Evolutionary conservation across 2,329 filamentous ascomycete species (phyloP).

Genomic region (Thermomyces lanuginosus): DNA sequence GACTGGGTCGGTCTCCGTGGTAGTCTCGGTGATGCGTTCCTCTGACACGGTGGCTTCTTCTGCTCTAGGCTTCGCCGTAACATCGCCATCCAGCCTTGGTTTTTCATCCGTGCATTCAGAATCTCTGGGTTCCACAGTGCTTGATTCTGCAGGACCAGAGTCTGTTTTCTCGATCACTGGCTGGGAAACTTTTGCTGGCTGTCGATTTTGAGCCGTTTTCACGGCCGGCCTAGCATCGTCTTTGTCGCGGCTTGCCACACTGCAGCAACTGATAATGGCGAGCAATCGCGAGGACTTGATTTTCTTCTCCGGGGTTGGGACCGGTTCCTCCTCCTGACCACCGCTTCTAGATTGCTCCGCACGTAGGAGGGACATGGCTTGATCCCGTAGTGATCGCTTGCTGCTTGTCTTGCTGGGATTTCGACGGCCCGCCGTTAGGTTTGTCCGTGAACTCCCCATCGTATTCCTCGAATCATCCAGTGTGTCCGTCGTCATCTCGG

Average conservation of each 20-base stretch:
- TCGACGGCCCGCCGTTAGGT: constrained; percentile 45
- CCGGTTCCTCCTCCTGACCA: constrained; percentile 16
- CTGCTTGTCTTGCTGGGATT: constrained; percentile 54
- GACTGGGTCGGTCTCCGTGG: constrained; percentile 1
- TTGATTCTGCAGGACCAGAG: constrained; percentile 22
- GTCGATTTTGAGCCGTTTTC: constrained; percentile 29
- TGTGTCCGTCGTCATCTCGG: constrained; percentile 19
- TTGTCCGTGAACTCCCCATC: constrained; percentile 48
- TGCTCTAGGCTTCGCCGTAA: constrained; percentile 16
- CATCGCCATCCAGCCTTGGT: constrained; percentile 11
- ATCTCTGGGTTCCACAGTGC: constrained; percentile 25
- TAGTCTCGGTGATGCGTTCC: too few relatives aligned
- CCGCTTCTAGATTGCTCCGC: constrained; percentile 17
- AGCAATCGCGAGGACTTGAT: constrained; percentile 25
- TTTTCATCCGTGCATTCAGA: constrained; percentile 23
- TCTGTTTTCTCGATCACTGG: constrained; percentile 24
- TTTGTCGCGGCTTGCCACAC: constrained; percentile 28
- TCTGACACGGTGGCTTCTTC: constrained; percentile 15
- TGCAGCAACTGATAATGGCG: constrained; percentile 34
- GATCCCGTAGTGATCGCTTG: constrained; percentile 22
- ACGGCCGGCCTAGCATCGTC: constrained; percentile 29
- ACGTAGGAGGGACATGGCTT: constrained; percentile 17
- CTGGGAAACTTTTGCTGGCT: constrained; percentile 20
- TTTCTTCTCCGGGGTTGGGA: constrained; percentile 24
- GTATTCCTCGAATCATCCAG: constrained; percentile 34